Evolutionary conservation across 1,284 basidiomycete species (phyloP), one percentile per base, ranked within the genome.

Genomic region (Singerocomus inundabilis): DNA sequence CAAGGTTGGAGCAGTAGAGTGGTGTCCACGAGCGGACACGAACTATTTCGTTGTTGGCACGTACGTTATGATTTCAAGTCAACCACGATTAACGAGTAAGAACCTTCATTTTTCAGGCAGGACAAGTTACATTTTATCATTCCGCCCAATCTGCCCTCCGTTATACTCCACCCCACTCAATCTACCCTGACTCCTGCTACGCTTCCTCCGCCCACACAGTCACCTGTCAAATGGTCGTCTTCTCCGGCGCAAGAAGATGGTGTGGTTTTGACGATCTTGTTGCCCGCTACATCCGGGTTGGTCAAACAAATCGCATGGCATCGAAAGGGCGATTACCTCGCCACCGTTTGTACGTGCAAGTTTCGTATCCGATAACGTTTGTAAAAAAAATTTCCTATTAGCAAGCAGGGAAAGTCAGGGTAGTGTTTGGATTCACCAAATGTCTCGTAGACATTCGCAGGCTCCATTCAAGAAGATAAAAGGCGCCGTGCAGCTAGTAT

Each of bases 391-490:
- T 21, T 21, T 2, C 4, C 12, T 41, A 7, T 53, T 53, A 88
- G 86, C 84, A 18, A 79, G 72, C 55, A 79, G 74, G 49, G 82
- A 81, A 51, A 77, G 74, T 25, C 84, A 90, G 57, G 82, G 84
- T 16, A 81, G 82, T 37, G 85, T 95, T 24, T 90, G 93, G 81
- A 98, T 99, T 49, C 97, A 99, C 70, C 97, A 99, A 67, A 71
- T 98, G 11, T 87, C 90, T 35, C 87, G 90, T 58, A 85, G 96
- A 66, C 90, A 97, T 67, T 97, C 94, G 7, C 97, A 99, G 72
- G 92, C 94, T 18, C 97, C 97, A 11, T 99, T 99, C 84, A 90
- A 87, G 67, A 94, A 94, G 69, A 82, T 94, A 58, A 91, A 91
- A 68, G 96, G 97, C 26, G 69, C 82, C 11, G 88, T 98, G 10